Evolutionary conservation across 2,329 filamentous ascomycete species (phyloP).

Genomic region (Cladophialophora immunda): DNA sequence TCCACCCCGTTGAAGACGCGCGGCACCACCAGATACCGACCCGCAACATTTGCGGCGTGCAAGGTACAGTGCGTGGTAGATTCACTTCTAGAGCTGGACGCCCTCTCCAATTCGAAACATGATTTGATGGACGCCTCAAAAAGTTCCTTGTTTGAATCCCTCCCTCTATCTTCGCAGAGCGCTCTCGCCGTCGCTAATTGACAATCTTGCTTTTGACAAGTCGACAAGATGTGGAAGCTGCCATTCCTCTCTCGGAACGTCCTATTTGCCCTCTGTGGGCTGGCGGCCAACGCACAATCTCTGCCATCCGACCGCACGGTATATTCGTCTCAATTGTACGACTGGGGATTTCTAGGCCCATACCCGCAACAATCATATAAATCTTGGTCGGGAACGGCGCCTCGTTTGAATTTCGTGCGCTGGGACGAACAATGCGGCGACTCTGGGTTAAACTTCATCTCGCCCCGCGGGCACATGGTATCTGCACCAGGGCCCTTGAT

Average conservation of each 20-base stretch:
- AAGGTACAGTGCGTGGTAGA: background rate
- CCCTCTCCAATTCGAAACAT: background rate
- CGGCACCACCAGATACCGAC: background rate
- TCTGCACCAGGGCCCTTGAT: constrained; percentile 53
- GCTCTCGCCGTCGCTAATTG: background rate
- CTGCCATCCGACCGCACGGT: background rate
- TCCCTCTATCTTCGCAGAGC: background rate
- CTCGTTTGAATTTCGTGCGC: constrained; percentile 41
- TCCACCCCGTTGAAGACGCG: background rate
- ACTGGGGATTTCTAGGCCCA: constrained; percentile 28
- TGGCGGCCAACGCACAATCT: background rate
- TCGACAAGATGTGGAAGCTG: background rate
- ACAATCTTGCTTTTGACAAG: background rate
- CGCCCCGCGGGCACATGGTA: constrained; percentile 49
- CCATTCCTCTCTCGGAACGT: background rate
- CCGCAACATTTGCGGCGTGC: background rate
- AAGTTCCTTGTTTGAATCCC: background rate
- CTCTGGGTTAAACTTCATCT: constrained; percentile 50
- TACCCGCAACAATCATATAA: constrained; percentile 25
- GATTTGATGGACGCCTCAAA: background rate
- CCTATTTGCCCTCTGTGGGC: background rate
- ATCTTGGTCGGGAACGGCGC: constrained; percentile 25
- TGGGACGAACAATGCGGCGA: constrained; percentile 48
- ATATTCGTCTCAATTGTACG: constrained; percentile 6
- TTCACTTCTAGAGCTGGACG: background rate